These are phyloP conservation scores for Persicaria tinctoria DNA, from an alignment of 148 eudicot species.

Conservation along the genomic window DNA sequence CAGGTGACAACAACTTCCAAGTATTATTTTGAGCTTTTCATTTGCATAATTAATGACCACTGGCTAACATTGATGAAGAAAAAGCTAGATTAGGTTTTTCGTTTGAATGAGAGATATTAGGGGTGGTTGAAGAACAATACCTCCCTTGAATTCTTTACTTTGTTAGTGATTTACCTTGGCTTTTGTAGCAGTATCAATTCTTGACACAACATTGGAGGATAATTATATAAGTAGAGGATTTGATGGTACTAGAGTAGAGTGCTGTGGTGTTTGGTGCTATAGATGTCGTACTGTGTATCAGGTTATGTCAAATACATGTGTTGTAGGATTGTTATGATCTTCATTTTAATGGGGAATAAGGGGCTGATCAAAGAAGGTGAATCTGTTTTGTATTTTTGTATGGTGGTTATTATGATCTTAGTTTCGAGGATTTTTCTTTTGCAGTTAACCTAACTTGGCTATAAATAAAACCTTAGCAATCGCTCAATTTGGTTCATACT, in stretches of 20 bases:
- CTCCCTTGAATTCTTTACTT: not conserved
- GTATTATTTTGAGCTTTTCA: not conserved
- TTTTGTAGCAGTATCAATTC: not conserved
- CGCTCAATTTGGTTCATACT: not conserved
- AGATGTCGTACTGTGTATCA: not conserved
- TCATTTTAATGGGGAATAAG: not conserved
- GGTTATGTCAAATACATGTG: not conserved
- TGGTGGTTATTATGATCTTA: not conserved
- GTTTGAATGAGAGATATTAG: not conserved
- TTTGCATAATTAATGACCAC: not conserved
- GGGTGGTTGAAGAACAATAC: not conserved
- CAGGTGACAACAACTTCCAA: conserved; percentile 33
- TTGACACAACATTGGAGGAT: not conserved
- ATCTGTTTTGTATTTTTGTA: no score
- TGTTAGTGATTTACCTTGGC: not conserved
- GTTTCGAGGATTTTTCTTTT: not conserved
- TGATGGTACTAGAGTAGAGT: not conserved
- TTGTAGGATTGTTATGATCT: not conserved
- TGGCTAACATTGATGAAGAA: not conserved
- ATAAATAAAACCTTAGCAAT: no score
- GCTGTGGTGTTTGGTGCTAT: not conserved
- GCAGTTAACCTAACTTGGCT: no score
- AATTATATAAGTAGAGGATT: not conserved
- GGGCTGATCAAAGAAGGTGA: not conserved
- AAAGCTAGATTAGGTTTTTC: not conserved